Evolutionary conservation across 148 eudicot genomes (phyloP), one percentile per base, ranked within the genome.

Genomic region (Amaranthus palmeri): DNA sequence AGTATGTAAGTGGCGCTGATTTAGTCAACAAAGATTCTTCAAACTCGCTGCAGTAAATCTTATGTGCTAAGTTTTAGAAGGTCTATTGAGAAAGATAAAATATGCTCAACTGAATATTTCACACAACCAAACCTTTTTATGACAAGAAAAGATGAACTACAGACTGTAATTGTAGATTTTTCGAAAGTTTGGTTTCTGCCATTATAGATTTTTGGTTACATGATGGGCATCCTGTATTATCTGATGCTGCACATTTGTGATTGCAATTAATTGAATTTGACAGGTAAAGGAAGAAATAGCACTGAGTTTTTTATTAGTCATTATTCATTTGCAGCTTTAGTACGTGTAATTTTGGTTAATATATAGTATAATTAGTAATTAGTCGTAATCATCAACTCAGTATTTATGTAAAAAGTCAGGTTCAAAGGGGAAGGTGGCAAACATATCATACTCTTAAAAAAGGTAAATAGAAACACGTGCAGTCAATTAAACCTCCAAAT

Each of bases 1-100:
- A 86, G 68, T 93, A 86, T 62, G 97, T 93, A 65, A 93, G 98
- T 41, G 98, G 98, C 6, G 92, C 92, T 57, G 98, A 93, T 82
- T 78, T 93, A 79, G 96, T 93, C 14, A 54, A 80, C 78, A 73
- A 79, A 62, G 72, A 68, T 53, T 62, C 85, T 50, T 65, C 54
- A 13, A 79, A 63, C 53, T 61, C 25, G 14, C 68, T 7, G 17
- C 68, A 57, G 65, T 63, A 72, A 74, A 4, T 52, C 63, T 9
- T 36, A 58, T 13, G 42, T 54, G 61, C 10, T 8, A 55, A 41
- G 53, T 60, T 45, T 67, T 61, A 46, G 68, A 61, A 71, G 17
- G 45, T 55, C 62, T 12, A 13, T 46, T 52, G 59, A 59, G 10
- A 36, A 46, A 50, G 47, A 12, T 8, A 45, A 15, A 47, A 45